phyloP scores from a whole-genome alignment of 2,329 filamentous ascomycete genomes.

The Xylaria sp. region DNA sequence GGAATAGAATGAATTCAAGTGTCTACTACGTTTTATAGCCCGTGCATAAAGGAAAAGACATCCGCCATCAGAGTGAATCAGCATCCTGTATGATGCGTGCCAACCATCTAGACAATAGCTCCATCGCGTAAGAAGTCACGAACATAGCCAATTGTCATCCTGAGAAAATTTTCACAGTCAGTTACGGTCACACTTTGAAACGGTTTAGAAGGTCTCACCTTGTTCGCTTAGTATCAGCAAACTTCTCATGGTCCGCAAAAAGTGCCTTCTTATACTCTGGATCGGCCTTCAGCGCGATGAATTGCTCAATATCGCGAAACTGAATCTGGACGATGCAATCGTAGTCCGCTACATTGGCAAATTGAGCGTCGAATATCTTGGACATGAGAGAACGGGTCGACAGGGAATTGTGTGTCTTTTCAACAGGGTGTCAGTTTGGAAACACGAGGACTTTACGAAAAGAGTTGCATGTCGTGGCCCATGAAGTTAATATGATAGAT shows the following conservation, averaged over 20 bases:
- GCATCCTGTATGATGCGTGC: background rate
- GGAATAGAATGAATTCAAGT: too few relatives aligned
- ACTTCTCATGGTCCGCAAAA: constrained; percentile 20
- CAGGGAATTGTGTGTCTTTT: constrained; percentile 13
- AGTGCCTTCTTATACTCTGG: constrained; percentile 21
- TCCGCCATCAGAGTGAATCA: background rate
- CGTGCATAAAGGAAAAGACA: background rate
- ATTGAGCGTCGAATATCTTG: constrained; percentile 25
- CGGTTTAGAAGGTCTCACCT: background rate
- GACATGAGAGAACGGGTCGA: constrained; percentile 18
- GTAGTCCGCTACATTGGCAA: constrained; percentile 21
- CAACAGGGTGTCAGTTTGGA: background rate
- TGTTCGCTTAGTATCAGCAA: constrained; percentile 18
- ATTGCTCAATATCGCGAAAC: constrained; percentile 20
- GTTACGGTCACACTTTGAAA: background rate
- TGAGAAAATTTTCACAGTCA: background rate
- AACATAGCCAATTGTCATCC: constrained; percentile 22
- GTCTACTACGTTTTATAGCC: too few relatives aligned
- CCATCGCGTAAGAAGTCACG: constrained; percentile 19
- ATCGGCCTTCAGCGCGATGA: constrained; percentile 17
- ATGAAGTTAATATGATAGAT: background rate
- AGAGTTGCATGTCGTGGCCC: background rate
- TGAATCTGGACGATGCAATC: constrained; percentile 23
- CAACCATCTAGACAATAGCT: background rate
- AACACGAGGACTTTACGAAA: too few relatives aligned